Base-by-base conservation (phyloP, 139 green algal genomes). In the Deuterostichococcus epilithicus region DNA sequence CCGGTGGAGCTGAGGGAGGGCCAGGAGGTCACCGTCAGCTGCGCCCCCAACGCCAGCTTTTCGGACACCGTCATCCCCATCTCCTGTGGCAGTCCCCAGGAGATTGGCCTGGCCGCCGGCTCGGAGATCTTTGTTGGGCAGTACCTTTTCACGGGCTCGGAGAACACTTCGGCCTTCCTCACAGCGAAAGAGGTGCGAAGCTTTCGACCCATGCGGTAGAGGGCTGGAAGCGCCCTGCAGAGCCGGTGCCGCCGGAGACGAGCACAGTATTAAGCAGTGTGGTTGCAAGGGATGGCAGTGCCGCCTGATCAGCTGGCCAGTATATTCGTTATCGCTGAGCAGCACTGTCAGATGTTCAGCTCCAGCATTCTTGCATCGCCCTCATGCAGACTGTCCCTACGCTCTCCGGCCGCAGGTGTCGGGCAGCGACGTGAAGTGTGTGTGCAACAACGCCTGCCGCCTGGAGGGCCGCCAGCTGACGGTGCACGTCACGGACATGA, bases 101-200 rank as follows among this genome's bases (percentile, higher is more conserved):
- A 75, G 60, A 80, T 74, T 0, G 86, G 76, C n/a, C 68, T 89
- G 35, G 63, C 75, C 38, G 80, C 86, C 39, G 88, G 87, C n/a
- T 70, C 63, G 37, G 68, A 76, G 39, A 86, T 98, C 71, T 95
- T 96, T 82, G 81, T 98, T 47, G 93, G 90, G 1, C 85, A 92
- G 22, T 98, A 97, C 84, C 87, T 98, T 58, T 89, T 92, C 20
- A 96, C 90, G 1, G 94, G 94, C 52, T 91, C 91, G 20, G 94
- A 98, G 78, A 84, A 85, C 1, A 89, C 90, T 20, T 92, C 87
- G 0, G 77, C 95, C 10, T 97, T 92, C 78, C 83, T 97, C 32
- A 86, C 92, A 75, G 92, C 94, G 76, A 28, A 90, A 70, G 66
- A 84, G 76, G 80, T 91, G 39, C 30, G 78, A n/a, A n/a, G n/a